phyloP scores from a whole-genome alignment of 768 basidiomycete genomes.

The Suillus weaverae region DNA sequence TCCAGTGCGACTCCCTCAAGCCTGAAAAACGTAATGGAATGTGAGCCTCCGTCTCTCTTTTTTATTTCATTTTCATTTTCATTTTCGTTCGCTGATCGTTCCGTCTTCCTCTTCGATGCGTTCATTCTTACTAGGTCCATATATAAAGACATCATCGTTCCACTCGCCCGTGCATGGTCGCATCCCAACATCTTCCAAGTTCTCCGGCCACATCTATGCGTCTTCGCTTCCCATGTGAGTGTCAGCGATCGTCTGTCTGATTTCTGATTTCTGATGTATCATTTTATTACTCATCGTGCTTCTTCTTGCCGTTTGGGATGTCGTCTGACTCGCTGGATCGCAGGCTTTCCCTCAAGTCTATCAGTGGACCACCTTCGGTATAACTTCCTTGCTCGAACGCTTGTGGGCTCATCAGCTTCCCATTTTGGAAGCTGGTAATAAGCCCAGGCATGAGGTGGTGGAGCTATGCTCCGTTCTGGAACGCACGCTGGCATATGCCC shows the following conservation, averaged over 20 bases:
- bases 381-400: not conserved
- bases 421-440: not conserved
- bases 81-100: too few species aligned
- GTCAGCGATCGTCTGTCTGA: too few species aligned
- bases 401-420: not conserved
- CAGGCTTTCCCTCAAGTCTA: not conserved
- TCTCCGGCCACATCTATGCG: not conserved
- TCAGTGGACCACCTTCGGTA: constrained; percentile 5
- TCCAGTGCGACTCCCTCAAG: not conserved
- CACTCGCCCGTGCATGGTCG: not conserved
- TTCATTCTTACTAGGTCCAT: too few species aligned
- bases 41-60: not conserved
- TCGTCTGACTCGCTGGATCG: too few species aligned
- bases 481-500: not conserved
- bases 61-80: not conserved
- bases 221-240: not conserved
- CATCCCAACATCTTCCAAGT: not conserved
- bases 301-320: too few species aligned
- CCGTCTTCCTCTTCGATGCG: too few species aligned
- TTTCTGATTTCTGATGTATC: too few species aligned
- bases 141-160: not conserved
- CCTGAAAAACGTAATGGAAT: not conserved
- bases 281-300: too few species aligned
- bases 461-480: not conserved
- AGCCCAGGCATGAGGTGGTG: not conserved